Evolutionary conservation across 768 basidiomycete genomes (phyloP), one percentile per base, ranked within the genome.

Genomic region (Pleurotus giganteus): DNA sequence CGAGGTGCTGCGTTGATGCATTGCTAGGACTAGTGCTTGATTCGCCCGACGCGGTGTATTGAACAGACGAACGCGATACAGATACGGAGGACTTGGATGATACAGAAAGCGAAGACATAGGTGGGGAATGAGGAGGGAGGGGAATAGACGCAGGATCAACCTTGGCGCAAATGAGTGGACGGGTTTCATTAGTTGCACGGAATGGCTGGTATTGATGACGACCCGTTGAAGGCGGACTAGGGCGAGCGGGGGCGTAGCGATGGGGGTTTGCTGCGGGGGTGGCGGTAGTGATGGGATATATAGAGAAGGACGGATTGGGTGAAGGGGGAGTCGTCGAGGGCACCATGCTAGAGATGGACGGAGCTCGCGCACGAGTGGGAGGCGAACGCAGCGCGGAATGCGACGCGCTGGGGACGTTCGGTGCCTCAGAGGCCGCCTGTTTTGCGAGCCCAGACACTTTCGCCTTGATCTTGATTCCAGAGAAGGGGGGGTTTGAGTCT

Each of bases 11-110:
- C 9, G 57, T 42, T 2, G 49, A 31, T 5, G 59, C 69, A 15
- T 69, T 71, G 53, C 75, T 69, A 32, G 65, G 64, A 57, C 77
- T 71, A 19, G 49, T 37, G 24, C 34, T 51, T 24, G 49, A 51
- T 9, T 62, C 66, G 19, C 63, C 65, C 2, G 78, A 79, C 31
- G 73, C 74, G 12, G 61, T 65, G 32, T 68, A 65, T 1, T 78
- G 78, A 11, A 70, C 58, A 1, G 85, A 81, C 0, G 84, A 81
- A 11, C 69, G 73, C 1, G 86, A 86, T 11, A 76, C 70, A 2
- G 86, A 88, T 2, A 76, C 70, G 2, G 86, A 88, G 1, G 88
- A 90, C n/a, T 72, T 81, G 3, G 89, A 90, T n/a, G 89, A 91
- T 60, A 85, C 80, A 0, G 89, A 92, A 13, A 91, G 59, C 0